Evolutionary conservation across 2,329 filamentous ascomycete species (phyloP).

Genomic region (Sporothrix brunneoviolacea): DNA sequence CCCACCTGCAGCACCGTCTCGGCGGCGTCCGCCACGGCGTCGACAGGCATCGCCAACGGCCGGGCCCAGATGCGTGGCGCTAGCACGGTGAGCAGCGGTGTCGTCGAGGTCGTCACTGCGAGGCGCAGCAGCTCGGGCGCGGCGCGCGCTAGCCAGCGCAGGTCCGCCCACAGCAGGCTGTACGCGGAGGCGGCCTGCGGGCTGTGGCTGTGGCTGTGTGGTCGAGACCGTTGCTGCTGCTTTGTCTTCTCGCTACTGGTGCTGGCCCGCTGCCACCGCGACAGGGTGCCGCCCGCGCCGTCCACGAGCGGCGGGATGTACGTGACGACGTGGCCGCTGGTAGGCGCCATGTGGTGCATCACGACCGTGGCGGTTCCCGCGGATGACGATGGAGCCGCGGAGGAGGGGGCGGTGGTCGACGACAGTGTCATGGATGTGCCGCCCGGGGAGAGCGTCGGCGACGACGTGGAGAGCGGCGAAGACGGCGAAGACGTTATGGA

Average conservation of each 20-base stretch:
- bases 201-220: too few species aligned
- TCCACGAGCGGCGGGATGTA: slow-evolving; percentile 32
- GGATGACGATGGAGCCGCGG: not conserved
- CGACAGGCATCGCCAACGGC: slow-evolving; percentile 20
- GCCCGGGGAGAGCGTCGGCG: not conserved
- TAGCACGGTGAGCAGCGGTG: not conserved
- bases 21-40: slow-evolving; percentile 29
- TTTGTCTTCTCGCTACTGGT: not conserved
- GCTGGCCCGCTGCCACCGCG: slow-evolving; percentile 21
- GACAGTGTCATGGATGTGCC: not conserved
- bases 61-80: not conserved
- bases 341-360: not conserved
- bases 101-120: not conserved
- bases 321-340: slow-evolving; percentile 19
- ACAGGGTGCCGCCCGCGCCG: slow-evolving; percentile 27
- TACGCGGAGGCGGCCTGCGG: not conserved
- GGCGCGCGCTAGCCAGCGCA: slow-evolving; percentile 5
- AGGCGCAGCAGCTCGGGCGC: slow-evolving; percentile 5
- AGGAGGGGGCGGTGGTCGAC: not conserved
- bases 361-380: not conserved
- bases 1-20: slow-evolving; percentile 11
- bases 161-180: slow-evolving; percentile 7
- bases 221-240: not conserved
- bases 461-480: not conserved
- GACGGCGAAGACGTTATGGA: not conserved